These are phyloP conservation scores for Pseudogymnoascus sp. DNA, from an alignment of 2,329 filamentous ascomycete genomes.

Conservation along the genomic window DNA sequence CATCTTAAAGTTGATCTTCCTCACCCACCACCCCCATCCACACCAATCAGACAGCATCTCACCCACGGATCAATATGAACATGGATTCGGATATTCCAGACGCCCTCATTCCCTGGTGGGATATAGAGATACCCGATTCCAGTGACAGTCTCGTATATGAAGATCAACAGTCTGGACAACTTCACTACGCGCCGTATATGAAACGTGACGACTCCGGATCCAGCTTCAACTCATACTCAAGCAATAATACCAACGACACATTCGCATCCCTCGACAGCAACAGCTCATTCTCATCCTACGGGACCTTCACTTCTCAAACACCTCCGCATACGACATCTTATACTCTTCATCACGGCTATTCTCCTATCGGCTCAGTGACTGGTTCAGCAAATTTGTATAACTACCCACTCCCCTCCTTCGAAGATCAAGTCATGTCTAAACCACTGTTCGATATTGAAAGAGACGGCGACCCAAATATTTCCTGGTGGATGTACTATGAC, in stretches of 20 bases:
- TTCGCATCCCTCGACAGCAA: neutral
- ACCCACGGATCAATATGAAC: neutral
- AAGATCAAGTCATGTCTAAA: neutral
- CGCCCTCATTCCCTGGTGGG: neutral
- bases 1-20: neutral
- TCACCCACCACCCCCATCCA: neutral
- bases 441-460: slow-evolving; percentile 2
- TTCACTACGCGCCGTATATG: neutral
- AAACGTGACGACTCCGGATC: slow-evolving; percentile 1
- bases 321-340: neutral
- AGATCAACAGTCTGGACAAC: neutral
- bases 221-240: neutral
- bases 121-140: neutral
- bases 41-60: neutral
- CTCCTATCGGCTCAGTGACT: neutral
- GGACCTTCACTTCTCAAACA: neutral
- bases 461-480: slow-evolving; percentile 7
- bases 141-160: neutral
- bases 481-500: slow-evolving; percentile 9
- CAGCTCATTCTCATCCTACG: neutral
- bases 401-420: neutral
- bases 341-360: neutral
- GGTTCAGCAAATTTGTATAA: neutral
- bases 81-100: neutral
- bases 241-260: neutral